Conservation (phyloP, 352 stramenopile species). For the Pythium biforme region DNA sequence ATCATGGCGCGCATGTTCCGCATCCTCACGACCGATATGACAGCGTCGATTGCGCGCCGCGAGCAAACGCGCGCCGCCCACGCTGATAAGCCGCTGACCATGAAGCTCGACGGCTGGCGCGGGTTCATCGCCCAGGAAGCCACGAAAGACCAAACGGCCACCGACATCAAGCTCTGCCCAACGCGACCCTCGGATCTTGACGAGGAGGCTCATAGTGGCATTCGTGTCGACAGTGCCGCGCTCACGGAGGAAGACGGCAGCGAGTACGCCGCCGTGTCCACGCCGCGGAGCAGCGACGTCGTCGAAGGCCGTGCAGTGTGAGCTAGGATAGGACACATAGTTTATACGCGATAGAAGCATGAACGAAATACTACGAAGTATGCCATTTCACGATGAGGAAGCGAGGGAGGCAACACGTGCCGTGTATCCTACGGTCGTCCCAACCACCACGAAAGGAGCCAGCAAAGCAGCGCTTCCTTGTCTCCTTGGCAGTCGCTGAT, state of each 20-base stretch:
- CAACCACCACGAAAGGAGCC: too few species aligned
- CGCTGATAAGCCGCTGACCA: constrained; percentile 20
- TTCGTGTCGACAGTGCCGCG: background rate
- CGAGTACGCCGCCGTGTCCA: constrained; percentile 11
- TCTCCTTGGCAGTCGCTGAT: too few species aligned
- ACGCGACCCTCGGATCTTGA: constrained; percentile 1
- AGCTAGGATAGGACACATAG: background rate
- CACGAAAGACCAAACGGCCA: constrained; percentile 16
- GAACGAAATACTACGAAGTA: background rate
- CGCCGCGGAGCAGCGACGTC: background rate
- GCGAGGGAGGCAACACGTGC: too few species aligned
- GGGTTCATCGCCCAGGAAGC: constrained; percentile 23
- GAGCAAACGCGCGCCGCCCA: background rate
- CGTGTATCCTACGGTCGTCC: too few species aligned
- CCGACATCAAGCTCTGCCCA: constrained; percentile 33
- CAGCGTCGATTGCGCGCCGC: background rate
- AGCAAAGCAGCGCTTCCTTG: too few species aligned
- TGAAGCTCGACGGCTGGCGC: constrained; percentile 40
- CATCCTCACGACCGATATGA: background rate
- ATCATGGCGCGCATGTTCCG: constrained; percentile 13
- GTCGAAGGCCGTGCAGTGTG: background rate
- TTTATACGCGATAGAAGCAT: background rate
- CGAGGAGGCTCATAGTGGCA: background rate
- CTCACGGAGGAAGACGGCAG: constrained; percentile 14
- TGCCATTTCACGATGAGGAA: too few species aligned